A percentile compares a stretch with the other conserved stretches of the same genome.
Evolutionary conservation across 1,284 basidiomycete genomes (phyloP).

Genomic region (Rhodotorula sp.): DNA sequence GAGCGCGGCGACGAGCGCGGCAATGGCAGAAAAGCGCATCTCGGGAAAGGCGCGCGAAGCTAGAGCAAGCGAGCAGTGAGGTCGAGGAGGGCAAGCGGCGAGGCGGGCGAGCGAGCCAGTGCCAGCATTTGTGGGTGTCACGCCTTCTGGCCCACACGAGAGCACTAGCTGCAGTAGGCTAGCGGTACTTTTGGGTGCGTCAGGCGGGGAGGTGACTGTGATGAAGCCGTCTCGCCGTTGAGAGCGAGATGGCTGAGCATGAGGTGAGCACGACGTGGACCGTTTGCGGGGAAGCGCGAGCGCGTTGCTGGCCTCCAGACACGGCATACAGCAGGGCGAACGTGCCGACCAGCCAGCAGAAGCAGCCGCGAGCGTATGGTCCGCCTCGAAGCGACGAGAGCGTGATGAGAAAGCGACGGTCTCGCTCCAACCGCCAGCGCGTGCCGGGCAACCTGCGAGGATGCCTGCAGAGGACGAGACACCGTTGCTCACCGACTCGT

Average conservation of each 20-base stretch:
- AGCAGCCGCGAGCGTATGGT: too few species aligned
- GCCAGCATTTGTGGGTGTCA: not conserved
- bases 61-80: not conserved
- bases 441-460: not conserved
- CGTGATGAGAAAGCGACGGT: not conserved
- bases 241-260: not conserved
- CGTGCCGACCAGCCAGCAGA: not conserved
- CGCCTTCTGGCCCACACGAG: not conserved
- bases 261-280: not conserved
- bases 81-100: not conserved
- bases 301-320: not conserved
- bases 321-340: not conserved
- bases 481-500: not conserved
- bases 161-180: not conserved
- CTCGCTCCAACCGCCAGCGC: not conserved
- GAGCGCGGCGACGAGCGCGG: constrained; percentile 14
- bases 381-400: not conserved
- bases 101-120: not conserved
- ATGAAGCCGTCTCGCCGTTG: too few species aligned
- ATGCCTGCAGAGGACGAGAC: not conserved
- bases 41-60: not conserved
- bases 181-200: not conserved
- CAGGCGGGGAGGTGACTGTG: not conserved
- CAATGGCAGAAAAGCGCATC: constrained; percentile 10
- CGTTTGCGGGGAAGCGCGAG: not conserved